A percentile compares a stretch with the other conserved stretches of the same genome.
These are phyloP conservation scores for Bremia lactucae DNA, from an alignment of 352 stramenopile species.

Conservation along the genomic window DNA sequence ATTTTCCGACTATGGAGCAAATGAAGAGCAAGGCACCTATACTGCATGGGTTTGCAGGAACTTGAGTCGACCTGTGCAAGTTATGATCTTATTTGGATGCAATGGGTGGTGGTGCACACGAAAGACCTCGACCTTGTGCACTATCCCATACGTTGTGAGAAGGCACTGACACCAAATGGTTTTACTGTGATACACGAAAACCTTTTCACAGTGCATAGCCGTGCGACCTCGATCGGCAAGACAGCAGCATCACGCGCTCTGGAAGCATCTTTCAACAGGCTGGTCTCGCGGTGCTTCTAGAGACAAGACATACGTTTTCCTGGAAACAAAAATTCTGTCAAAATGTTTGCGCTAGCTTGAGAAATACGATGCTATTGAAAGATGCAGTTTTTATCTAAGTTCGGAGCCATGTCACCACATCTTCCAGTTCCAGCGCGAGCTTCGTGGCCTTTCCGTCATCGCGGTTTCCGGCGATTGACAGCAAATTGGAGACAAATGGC, in stretches of 20 bases:
- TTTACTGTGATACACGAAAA: slow-evolving; percentile 89
- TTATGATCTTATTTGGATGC: slow-evolving; percentile 95
- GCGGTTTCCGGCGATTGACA: slow-evolving; percentile 12
- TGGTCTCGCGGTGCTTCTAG: no score
- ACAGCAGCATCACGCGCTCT: slow-evolving; percentile 89
- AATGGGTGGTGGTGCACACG: slow-evolving; percentile 94
- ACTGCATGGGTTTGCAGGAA: slow-evolving; percentile 89
- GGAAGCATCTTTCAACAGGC: slow-evolving; percentile 88
- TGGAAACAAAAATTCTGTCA: no score
- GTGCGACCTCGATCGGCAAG: slow-evolving; percentile 90
- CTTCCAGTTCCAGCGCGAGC: slow-evolving; percentile 25
- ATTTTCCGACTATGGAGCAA: slow-evolving; percentile 73
- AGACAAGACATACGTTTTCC: no score
- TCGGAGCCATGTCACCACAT: slow-evolving; percentile 14
- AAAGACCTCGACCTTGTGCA: slow-evolving; percentile 90
- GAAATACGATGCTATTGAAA: not conserved
- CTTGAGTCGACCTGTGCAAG: slow-evolving; percentile 51
- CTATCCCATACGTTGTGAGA: slow-evolving; percentile 85
- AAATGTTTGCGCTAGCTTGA: no score
- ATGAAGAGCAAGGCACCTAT: slow-evolving; percentile 57
- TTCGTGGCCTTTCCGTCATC: slow-evolving; percentile 16
- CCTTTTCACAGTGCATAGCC: slow-evolving; percentile 43
- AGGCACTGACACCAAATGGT: slow-evolving; percentile 33
- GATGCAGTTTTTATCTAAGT: slow-evolving; percentile 4
- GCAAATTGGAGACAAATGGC: slow-evolving; percentile 30